Percentiles rank a stretch among this genome's conserved stretches.
phyloP scores from a whole-genome alignment of 2,329 filamentous ascomycete species.

The Phialophora macrospora region DNA sequence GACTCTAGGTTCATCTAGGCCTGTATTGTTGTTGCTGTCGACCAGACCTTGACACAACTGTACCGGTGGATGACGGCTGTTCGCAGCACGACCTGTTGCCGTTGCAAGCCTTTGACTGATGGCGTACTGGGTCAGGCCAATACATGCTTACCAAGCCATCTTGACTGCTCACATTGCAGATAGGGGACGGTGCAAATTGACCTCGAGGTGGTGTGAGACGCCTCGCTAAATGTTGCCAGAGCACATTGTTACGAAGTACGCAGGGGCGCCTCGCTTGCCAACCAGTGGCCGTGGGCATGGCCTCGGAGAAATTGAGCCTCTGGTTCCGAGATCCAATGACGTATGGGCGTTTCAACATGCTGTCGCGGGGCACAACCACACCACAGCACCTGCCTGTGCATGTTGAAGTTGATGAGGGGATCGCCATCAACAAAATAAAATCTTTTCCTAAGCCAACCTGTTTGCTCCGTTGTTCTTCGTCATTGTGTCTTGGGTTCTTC shows the following conservation, averaged over 20 bases:
- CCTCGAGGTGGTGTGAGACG: not conserved
- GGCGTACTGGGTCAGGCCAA: not conserved
- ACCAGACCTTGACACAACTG: not conserved
- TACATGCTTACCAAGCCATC: not conserved
- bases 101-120: not conserved
- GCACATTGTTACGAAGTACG: not conserved
- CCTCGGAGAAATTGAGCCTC: conserved; percentile 5
- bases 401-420: conserved; percentile 6
- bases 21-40: not conserved
- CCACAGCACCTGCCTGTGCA: not conserved
- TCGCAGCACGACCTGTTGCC: not conserved
- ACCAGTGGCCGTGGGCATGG: not conserved
- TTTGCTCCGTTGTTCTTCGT: not conserved
- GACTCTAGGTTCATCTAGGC: not conserved
- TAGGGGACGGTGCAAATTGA: not conserved
- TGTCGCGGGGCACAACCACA: not conserved
- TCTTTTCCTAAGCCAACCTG: not conserved
- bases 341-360: not conserved
- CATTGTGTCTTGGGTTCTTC: not conserved
- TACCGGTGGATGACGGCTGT: not conserved
- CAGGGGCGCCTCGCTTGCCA: not conserved
- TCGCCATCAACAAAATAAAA: conserved; percentile 3
- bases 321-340: conserved; percentile 7
- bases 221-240: not conserved
- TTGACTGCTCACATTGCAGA: conserved; percentile 1